Percentiles rank a stretch among this genome's conserved stretches.
Evolutionary conservation across 495 filamentous ascomycete genomes (phyloP).

Genomic region (Aspergillus saccharolyticus): DNA sequence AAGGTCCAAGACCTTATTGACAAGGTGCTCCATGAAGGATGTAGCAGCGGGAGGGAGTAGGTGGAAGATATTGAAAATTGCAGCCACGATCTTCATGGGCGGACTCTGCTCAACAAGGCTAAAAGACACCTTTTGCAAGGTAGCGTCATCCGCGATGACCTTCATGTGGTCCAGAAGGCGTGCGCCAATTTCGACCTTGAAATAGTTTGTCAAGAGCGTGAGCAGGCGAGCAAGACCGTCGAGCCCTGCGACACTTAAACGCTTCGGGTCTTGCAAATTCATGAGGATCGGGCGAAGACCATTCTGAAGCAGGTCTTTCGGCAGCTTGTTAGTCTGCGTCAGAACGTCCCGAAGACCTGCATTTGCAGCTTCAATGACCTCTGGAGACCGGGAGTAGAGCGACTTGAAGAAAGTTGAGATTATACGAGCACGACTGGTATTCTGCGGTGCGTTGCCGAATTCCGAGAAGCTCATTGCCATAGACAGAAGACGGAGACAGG

Average conservation of each 20-base stretch:
- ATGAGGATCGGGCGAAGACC: conserved; percentile 91
- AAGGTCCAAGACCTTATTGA: conserved; percentile 82
- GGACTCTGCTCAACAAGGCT: conserved; percentile 86
- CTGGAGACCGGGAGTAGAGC: conserved; percentile 82
- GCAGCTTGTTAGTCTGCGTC: conserved; percentile 80
- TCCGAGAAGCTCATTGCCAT: conserved; percentile 90
- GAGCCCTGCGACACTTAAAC: conserved; percentile 80
- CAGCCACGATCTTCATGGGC: conserved; percentile 86
- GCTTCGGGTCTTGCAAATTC: conserved; percentile 90
- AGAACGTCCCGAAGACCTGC: conserved; percentile 80
- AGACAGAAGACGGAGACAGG: conserved; percentile 87
- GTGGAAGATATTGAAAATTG: conserved; percentile 95
- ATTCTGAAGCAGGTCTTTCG: conserved; percentile 91
- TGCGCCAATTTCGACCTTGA: conserved; percentile 96
- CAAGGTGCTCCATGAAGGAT: conserved; percentile 81
- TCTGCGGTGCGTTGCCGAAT: conserved; percentile 64
- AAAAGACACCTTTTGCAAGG: conserved; percentile 86
- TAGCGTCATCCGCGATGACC: conserved; percentile 72
- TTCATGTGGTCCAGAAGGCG: conserved; percentile 89
- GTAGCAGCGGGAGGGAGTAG: conserved; percentile 83
- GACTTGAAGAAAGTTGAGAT: conserved; percentile 98
- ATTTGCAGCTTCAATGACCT: conserved; percentile 93
- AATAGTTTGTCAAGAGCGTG: conserved; percentile 91
- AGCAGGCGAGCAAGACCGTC: conserved; percentile 87
- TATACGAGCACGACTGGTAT: conserved; percentile 73